Evolutionary conservation across 1,284 basidiomycete genomes (phyloP).

Genomic region (Boletellus sp.): DNA sequence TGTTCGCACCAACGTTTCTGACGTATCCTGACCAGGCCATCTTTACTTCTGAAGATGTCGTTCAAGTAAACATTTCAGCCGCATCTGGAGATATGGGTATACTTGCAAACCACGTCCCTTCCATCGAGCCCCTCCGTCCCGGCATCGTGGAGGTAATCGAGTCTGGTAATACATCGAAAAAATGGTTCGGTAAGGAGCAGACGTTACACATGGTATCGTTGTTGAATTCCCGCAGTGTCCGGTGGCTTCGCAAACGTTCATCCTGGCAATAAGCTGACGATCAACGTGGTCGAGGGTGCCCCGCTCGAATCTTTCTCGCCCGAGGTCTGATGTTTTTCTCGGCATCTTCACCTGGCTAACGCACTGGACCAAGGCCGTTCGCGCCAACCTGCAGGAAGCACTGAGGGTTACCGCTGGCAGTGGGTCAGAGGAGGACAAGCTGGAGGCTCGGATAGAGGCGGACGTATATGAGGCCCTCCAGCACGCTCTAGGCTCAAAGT

Average conservation of each 20-base stretch:
- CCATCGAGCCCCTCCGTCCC: slow-evolving; percentile 88
- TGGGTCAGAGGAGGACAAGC: slow-evolving; percentile 90
- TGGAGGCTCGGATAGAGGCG: slow-evolving; percentile 91
- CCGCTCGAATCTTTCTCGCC: slow-evolving; percentile 87
- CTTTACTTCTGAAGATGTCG: slow-evolving; percentile 83
- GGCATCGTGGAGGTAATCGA: slow-evolving; percentile 94
- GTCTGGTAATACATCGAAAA: slow-evolving; percentile 73
- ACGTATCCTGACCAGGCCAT: slow-evolving; percentile 60
- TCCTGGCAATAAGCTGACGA: slow-evolving; percentile 93
- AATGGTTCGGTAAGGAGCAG: slow-evolving; percentile 85
- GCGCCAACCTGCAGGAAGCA: slow-evolving; percentile 87
- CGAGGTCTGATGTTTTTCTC: slow-evolving; percentile 51
- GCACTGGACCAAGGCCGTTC: slow-evolving; percentile 66
- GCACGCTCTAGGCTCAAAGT: slow-evolving; percentile 70
- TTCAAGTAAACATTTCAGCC: slow-evolving; percentile 91
- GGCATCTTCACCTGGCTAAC: slow-evolving; percentile 8
- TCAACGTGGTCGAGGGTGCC: slow-evolving; percentile 97
- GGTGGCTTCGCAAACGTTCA: slow-evolving; percentile 98
- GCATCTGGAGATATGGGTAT: slow-evolving; percentile 98
- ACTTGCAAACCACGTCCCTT: slow-evolving; percentile 93
- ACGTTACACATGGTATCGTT: background rate
- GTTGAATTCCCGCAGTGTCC: slow-evolving; percentile 60
- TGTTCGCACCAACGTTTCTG: slow-evolving; percentile 5
- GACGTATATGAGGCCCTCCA: slow-evolving; percentile 96
- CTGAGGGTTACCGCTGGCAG: slow-evolving; percentile 78